These are phyloP conservation scores for Chaetomidium leptoderma DNA, from an alignment of 495 filamentous ascomycete species.

Conservation along the genomic window DNA sequence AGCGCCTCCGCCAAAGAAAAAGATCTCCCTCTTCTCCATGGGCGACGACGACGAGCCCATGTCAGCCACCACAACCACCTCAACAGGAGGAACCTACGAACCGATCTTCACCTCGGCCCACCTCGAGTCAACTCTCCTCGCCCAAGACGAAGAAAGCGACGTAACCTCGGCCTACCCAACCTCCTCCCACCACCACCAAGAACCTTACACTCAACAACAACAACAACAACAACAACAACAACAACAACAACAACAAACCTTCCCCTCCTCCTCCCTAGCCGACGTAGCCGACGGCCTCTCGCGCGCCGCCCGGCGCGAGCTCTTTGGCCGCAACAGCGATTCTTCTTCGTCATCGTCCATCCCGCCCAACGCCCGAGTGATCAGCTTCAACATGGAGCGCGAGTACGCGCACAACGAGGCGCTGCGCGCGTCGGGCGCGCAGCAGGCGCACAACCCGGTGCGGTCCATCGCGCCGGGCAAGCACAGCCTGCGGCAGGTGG, in stretches of 20 bases:
- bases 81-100: constrained; percentile 37
- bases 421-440: constrained; percentile 62
- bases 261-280: too few relatives aligned
- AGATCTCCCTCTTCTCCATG: constrained; percentile 46
- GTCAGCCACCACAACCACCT: constrained; percentile 7
- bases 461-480: constrained; percentile 82
- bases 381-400: constrained; percentile 78
- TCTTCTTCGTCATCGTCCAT: constrained; percentile 22
- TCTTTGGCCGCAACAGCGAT: constrained; percentile 65
- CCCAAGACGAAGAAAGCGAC: constrained; percentile 8
- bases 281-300: constrained; percentile 73
- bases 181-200: constrained; percentile 22
- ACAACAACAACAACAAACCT: constrained; percentile 33
- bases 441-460: constrained; percentile 72
- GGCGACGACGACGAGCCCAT: constrained; percentile 33
- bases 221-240: constrained; percentile 17
- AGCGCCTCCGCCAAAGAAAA: constrained; percentile 33
- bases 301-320: constrained; percentile 65
- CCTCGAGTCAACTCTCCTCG: background rate
- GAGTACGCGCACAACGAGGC: constrained; percentile 82
- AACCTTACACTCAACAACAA: too few relatives aligned
- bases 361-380: constrained; percentile 44
- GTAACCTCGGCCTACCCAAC: constrained; percentile 34
- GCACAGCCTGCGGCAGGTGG: constrained; percentile 79
- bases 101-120: constrained; percentile 33